Evolutionary conservation across 257 asterid genomes (phyloP).

Genomic region (Rhazya stricta): DNA sequence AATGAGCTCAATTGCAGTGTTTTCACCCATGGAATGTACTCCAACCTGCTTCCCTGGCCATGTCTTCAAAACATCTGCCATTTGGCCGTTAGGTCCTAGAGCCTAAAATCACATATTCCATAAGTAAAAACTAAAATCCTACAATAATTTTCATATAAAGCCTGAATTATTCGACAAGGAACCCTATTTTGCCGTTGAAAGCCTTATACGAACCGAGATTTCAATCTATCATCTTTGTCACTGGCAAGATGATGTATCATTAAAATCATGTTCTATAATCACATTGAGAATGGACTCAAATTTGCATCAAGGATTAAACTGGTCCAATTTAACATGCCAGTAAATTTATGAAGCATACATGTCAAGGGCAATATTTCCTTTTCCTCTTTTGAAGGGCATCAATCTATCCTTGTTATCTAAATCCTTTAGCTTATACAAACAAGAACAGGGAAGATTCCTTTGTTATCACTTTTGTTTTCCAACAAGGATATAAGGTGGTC

Average conservation of each 20-base stretch:
- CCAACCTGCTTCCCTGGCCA: slow-evolving; percentile 62
- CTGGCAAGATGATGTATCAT: neutral
- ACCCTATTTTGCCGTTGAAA: neutral
- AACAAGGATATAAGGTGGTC: slow-evolving; percentile 7
- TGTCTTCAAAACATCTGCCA: slow-evolving; percentile 54
- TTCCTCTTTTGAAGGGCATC: neutral
- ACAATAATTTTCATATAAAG: neutral
- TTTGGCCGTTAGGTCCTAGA: slow-evolving; percentile 79
- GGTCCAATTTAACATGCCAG: too few relatives aligned
- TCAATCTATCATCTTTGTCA: neutral
- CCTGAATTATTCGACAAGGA: neutral
- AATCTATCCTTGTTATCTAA: slow-evolving; percentile 1
- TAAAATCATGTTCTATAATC: neutral
- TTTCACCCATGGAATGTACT: slow-evolving; percentile 56
- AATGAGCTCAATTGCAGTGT: slow-evolving; percentile 77
- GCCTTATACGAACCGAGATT: neutral
- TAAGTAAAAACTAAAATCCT: slow-evolving; percentile 16
- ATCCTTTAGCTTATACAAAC: neutral
- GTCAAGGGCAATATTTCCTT: too few relatives aligned
- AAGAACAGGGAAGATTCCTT: neutral
- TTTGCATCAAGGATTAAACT: neutral
- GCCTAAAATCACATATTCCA: slow-evolving; percentile 38
- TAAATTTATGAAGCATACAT: neutral
- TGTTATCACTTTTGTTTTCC: neutral
- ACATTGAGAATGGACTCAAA: neutral